These are phyloP conservation scores for Bruguiera gymnorhiza DNA, from an alignment of 345 rosid genomes.

Conservation along the genomic window DNA sequence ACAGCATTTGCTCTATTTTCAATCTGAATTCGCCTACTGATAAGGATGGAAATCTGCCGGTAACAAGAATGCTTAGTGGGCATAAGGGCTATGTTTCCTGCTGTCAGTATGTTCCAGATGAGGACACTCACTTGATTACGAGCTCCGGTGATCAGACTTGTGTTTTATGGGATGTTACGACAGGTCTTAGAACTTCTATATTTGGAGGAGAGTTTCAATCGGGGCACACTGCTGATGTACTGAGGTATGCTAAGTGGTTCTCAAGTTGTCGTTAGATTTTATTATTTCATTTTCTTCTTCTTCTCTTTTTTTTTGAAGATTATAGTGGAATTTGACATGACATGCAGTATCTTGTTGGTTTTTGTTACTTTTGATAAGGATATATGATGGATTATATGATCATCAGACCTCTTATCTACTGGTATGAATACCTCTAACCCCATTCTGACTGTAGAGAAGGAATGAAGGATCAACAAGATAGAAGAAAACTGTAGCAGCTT, in stretches of 20 bases:
- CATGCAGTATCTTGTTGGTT: neutral
- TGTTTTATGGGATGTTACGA: constrained; percentile 88
- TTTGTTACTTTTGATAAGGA: neutral
- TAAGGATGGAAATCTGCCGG: constrained; percentile 73
- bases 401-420: neutral
- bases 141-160: constrained; percentile 94
- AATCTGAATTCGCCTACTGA: constrained; percentile 82
- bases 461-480: too few relatives aligned
- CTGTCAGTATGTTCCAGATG: constrained; percentile 92
- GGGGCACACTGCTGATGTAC: constrained; percentile 92
- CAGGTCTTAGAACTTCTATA: constrained; percentile 90
- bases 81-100: constrained; percentile 91
- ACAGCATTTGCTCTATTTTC: constrained; percentile 87
- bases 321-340: neutral
- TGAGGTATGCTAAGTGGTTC: constrained; percentile 48
- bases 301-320: neutral
- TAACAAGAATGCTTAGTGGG: constrained; percentile 76
- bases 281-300: constrained; percentile 5
- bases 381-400: constrained; percentile 7
- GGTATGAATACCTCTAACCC: too few relatives aligned
- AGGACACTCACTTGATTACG: constrained; percentile 79
- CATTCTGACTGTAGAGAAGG: too few relatives aligned
- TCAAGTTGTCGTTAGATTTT: constrained; percentile 3
- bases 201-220: constrained; percentile 98
- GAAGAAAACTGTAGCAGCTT: too few relatives aligned